A percentile compares a stretch with the other conserved stretches of the same genome.
Conservation (phyloP, 768 basidiomycete species). For the Chalciporus chontae region DNA sequence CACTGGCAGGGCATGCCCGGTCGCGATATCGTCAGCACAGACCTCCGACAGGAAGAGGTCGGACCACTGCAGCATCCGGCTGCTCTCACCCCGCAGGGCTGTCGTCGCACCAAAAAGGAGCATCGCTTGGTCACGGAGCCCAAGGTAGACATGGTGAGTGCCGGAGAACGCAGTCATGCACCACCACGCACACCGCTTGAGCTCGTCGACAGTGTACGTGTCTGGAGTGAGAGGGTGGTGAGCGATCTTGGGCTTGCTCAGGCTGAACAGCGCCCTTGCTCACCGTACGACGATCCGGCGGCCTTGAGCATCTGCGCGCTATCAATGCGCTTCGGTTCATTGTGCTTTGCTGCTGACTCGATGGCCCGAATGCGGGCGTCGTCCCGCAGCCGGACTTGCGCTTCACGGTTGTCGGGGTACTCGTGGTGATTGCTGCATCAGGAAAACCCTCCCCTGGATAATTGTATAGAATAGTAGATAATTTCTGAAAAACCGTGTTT, state of each 20-base stretch:
- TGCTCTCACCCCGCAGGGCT: constrained; percentile 27
- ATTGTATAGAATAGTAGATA: too few species aligned
- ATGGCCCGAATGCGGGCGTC: constrained; percentile 16
- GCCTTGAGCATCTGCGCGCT: constrained; percentile 23
- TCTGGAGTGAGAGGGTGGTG: constrained; percentile 11
- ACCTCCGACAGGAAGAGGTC: constrained; percentile 17
- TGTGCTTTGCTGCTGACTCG: constrained; percentile 15
- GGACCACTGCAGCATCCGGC: constrained; percentile 21
- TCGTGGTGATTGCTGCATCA: constrained; percentile 3
- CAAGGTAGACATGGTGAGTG: constrained; percentile 6
- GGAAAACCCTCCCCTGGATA: too few species aligned
- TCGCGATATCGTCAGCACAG: too few species aligned
- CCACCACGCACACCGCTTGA: constrained; percentile 20
- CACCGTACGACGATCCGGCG: constrained; percentile 13
- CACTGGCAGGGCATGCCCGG: too few species aligned
- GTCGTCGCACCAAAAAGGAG: constrained; percentile 26
- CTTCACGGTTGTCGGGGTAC: constrained; percentile 5
- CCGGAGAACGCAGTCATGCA: constrained; percentile 12
- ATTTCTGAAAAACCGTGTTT: too few species aligned
- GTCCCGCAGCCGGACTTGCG: constrained; percentile 17
- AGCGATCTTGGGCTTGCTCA: neutral
- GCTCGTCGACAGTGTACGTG: constrained; percentile 24
- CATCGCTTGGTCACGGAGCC: constrained; percentile 30
- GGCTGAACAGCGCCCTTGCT: neutral
- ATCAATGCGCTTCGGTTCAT: constrained; percentile 16